Evolutionary conservation across 306 rosid genomes (phyloP), one percentile per base, ranked within the genome.

Genomic region (Trifolium repens): DNA sequence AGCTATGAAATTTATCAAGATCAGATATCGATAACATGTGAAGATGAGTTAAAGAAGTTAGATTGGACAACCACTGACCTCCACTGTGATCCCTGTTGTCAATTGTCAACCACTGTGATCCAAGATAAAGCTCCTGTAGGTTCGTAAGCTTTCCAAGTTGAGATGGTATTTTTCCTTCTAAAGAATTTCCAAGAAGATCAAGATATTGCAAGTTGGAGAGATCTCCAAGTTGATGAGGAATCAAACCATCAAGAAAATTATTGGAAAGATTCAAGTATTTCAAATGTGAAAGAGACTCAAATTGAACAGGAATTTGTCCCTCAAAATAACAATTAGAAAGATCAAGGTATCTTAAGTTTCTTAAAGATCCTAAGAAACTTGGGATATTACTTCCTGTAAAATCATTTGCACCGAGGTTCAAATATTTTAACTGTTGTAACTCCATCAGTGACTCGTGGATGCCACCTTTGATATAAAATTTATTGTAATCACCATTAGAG

Each of bases 101-200:
- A 46, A 12, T 78, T 73, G 16, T 32, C 2, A 73, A 71, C n/a
- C n/a, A n/a, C n/a, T n/a, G n/a, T n/a, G n/a, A n/a, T 42, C 67
- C 64, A 32, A 82, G 77, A 42, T 22, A 27, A 22, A 78, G 82
- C 32, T 49, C 8, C 0, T 59, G 73, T 68, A 82, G 78, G 22
- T 39, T 60, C 4, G 74, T 50, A 26, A 82, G 82, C 2, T 61
- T 78, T 24, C 80, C 79, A 14, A 81, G 74, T 55, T 81, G 74
- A 50, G 59, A 64, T 12, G 81, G 78, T 10, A 76, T 46, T 0
- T 17, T 71, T 5, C 81, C 81, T 64, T n/a, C 32, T 0, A 76
- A 44, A 47, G 0, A 0, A 71, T 71, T 81, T 8, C 0, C 1
- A 0, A 3, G 8, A 58, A 81, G 72, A 71, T 76, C 58, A 54